Conservation (phyloP, 1,139 yeast genomes). For the Diutina ranongensis region DNA sequence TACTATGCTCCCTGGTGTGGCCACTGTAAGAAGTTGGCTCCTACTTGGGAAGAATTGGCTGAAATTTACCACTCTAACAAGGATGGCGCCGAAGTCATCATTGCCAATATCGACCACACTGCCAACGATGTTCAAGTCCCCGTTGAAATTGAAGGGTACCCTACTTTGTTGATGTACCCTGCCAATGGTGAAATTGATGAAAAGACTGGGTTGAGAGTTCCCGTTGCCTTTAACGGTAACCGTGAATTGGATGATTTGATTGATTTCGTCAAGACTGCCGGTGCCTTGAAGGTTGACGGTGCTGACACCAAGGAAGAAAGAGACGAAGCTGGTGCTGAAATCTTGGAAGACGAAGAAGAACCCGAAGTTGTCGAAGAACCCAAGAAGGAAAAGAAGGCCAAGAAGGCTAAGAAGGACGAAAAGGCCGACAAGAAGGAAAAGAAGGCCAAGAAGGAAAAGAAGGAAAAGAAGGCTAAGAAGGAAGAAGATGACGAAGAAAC, state of each 20-base stretch:
- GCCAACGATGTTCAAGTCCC: slow-evolving; percentile 73
- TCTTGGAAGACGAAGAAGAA: slow-evolving; percentile 4
- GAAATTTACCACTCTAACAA: slow-evolving; percentile 43
- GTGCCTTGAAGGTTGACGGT: slow-evolving; percentile 40
- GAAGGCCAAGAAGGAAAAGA: slow-evolving; percentile 11
- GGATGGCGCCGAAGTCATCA: slow-evolving; percentile 40
- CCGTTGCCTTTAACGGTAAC: slow-evolving; percentile 55
- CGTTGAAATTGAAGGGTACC: slow-evolving; percentile 71
- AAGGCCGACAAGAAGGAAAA: slow-evolving; percentile 7
- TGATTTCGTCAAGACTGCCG: slow-evolving; percentile 60
- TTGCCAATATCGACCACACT: slow-evolving; percentile 88
- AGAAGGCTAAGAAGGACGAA: slow-evolving; percentile 12
- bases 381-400: neutral
- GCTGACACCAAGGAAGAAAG: neutral
- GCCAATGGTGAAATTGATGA: slow-evolving; percentile 69
- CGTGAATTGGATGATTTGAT: slow-evolving; percentile 70
- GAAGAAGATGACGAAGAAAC: no score
- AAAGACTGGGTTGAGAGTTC: slow-evolving; percentile 41
- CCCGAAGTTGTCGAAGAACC: neutral
- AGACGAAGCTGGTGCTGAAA: neutral
- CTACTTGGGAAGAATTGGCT: slow-evolving; percentile 82
- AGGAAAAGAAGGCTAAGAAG: slow-evolving; percentile 8
- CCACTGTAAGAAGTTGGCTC: slow-evolving; percentile 94
- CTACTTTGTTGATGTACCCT: slow-evolving; percentile 85
- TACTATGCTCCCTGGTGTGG: slow-evolving; percentile 99